Evolutionary conservation across 2,329 filamentous ascomycete genomes (phyloP).

Genomic region (Emergomyces pasteurianus): DNA sequence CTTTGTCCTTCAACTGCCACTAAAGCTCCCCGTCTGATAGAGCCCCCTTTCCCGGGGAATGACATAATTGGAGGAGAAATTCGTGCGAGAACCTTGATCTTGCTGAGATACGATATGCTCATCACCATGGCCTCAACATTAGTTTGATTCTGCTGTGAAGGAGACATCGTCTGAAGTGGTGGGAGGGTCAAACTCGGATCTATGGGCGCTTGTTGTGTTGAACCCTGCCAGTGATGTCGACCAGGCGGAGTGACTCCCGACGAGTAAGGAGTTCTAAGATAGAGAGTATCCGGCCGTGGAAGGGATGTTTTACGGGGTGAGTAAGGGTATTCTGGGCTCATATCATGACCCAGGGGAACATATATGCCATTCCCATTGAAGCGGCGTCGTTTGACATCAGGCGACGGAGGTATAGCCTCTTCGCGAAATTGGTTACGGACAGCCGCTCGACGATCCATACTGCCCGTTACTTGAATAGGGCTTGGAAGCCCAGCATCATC

Average conservation of each 20-base stretch:
- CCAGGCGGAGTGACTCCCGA: conserved; percentile 43
- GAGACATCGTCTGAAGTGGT: conserved; percentile 37
- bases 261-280: conserved; percentile 24
- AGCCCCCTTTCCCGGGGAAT: conserved; percentile 16
- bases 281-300: conserved; percentile 27
- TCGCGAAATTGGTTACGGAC: conserved; percentile 20
- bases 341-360: conserved; percentile 28
- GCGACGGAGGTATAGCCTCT: conserved; percentile 32
- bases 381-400: conserved; percentile 52
- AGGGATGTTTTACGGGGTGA: conserved; percentile 30
- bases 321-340: conserved; percentile 30
- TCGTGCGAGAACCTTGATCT: conserved; percentile 62
- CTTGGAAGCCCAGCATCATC: conserved; percentile 16
- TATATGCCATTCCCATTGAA: conserved; percentile 38
- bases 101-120: conserved; percentile 61
- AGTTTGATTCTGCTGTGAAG: conserved; percentile 28
- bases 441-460: conserved; percentile 13
- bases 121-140: conserved; percentile 59
- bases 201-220: conserved; percentile 25
- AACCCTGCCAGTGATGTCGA: conserved; percentile 26
- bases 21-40: conserved; percentile 56
- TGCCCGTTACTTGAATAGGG: conserved; percentile 16
- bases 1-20: conserved; percentile 73
- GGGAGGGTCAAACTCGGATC: conserved; percentile 42
- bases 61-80: conserved; percentile 57